A percentile compares a stretch with the other conserved stretches of the same genome.
phyloP scores from a whole-genome alignment of 2,329 filamentous ascomycete species.

The Alternaria gansuensis region DNA sequence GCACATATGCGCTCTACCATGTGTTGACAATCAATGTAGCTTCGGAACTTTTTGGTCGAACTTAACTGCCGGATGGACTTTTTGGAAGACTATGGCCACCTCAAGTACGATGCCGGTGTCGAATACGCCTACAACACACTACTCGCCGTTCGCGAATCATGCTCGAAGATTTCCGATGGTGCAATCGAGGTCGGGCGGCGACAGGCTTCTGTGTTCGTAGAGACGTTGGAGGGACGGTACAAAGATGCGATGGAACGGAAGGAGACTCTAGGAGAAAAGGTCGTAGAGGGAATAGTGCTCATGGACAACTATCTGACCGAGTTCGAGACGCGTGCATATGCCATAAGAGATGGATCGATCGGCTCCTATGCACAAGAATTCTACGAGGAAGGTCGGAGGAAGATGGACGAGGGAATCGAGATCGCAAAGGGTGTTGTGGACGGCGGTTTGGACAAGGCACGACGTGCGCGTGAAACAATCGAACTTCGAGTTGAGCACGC shows the following conservation, averaged over 20 bases:
- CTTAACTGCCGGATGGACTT: conserved; percentile 86
- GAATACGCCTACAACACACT: conserved; percentile 85
- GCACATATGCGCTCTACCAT: background rate
- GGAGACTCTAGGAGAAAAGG: conserved; percentile 90
- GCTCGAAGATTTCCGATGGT: conserved; percentile 88
- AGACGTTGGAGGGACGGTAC: conserved; percentile 88
- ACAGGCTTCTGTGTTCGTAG: conserved; percentile 86
- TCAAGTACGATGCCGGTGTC: conserved; percentile 83
- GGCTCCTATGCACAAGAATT: conserved; percentile 75
- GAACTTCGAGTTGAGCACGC: conserved; percentile 76
- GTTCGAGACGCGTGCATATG: conserved; percentile 82
- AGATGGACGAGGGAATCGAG: conserved; percentile 80
- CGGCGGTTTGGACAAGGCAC: conserved; percentile 82
- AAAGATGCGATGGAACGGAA: conserved; percentile 84
- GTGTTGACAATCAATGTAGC: conserved; percentile 55
- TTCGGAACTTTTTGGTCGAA: conserved; percentile 84
- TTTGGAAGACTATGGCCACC: conserved; percentile 85
- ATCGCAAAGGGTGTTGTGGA: conserved; percentile 79
- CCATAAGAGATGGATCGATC: conserved; percentile 79
- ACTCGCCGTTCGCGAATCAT: conserved; percentile 85
- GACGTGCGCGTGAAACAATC: conserved; percentile 73
- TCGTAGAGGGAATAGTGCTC: conserved; percentile 82
- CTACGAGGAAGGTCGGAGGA: conserved; percentile 79
- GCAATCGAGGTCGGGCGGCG: conserved; percentile 86
- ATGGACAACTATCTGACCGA: conserved; percentile 87